Conservation (phyloP, 306 rosid species). For the Chamaecrista fasciculata region DNA sequence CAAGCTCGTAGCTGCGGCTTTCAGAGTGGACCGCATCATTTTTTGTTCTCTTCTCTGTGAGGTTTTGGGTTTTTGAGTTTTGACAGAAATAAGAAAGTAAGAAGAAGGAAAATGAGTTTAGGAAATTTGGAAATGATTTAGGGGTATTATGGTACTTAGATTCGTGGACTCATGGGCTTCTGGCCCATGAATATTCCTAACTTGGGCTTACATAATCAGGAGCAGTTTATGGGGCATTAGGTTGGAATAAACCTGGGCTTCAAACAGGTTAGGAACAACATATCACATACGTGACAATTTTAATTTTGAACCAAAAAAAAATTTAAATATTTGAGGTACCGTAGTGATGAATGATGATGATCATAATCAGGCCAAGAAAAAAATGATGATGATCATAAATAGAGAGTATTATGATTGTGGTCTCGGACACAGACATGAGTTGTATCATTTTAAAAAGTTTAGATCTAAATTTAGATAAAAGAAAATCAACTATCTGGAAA, state of each 20-base stretch:
- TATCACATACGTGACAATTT: too few species aligned
- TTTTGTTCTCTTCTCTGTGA: slow-evolving; percentile 28
- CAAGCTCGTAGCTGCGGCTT: slow-evolving; percentile 41
- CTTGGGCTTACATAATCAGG: not conserved
- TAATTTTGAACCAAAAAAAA: too few species aligned
- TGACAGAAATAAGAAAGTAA: slow-evolving; percentile 1
- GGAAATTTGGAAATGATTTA: not conserved
- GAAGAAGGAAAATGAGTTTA: not conserved
- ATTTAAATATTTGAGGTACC: too few species aligned
- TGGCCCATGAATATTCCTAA: not conserved
- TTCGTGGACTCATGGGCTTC: not conserved
- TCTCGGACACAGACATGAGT: too few species aligned
- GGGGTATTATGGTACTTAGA: slow-evolving; percentile 27
- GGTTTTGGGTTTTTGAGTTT: slow-evolving; percentile 48
- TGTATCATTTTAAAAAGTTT: too few species aligned
- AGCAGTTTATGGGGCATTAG: not conserved
- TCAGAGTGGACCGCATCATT: slow-evolving; percentile 57
- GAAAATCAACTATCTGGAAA: too few species aligned
- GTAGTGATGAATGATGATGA: too few species aligned
- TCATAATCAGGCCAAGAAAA: too few species aligned
- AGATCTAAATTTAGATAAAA: too few species aligned
- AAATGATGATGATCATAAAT: too few species aligned
- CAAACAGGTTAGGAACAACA: too few species aligned
- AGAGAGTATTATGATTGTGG: too few species aligned
- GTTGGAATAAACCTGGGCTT: not conserved